phyloP scores from a whole-genome alignment of 2,329 filamentous ascomycete species.

The Nemania serpens region DNA sequence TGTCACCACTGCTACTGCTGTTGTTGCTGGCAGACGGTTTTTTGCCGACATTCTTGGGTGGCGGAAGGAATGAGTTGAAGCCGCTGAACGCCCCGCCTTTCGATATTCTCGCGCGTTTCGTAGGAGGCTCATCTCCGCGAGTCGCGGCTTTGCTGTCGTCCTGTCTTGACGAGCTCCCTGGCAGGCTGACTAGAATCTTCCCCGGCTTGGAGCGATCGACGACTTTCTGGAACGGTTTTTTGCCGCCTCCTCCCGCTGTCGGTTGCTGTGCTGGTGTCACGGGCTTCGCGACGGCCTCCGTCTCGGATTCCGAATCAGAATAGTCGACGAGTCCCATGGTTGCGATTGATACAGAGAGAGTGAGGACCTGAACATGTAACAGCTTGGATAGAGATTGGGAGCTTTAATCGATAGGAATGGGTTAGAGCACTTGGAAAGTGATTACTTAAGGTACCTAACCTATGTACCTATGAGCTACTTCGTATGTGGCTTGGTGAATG shows the following conservation, averaged over 20 bases:
- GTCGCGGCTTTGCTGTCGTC: constrained; percentile 41
- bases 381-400: too few species aligned
- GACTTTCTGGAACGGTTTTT: constrained; percentile 76
- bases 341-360: constrained; percentile 9
- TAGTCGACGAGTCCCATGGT: constrained; percentile 81
- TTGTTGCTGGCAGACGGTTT: constrained; percentile 42
- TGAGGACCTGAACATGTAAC: neutral
- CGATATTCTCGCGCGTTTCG: constrained; percentile 69
- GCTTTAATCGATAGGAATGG: too few species aligned
- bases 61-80: constrained; percentile 85
- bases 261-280: constrained; percentile 21
- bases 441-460: too few species aligned
- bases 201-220: constrained; percentile 80
- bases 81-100: constrained; percentile 69
- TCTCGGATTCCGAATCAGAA: constrained; percentile 78
- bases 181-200: constrained; percentile 83
- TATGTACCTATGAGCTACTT: too few species aligned
- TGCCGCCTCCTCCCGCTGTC: constrained; percentile 42
- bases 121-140: constrained; percentile 60
- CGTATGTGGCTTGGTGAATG: too few species aligned
- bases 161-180: constrained; percentile 51
- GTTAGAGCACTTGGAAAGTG: too few species aligned
- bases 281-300: constrained; percentile 58
- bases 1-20: constrained; percentile 34
- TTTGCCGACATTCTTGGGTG: constrained; percentile 69